Base-by-base conservation (phyloP, 805 yeast species). In the Nadsonia fulvescens region DNA sequence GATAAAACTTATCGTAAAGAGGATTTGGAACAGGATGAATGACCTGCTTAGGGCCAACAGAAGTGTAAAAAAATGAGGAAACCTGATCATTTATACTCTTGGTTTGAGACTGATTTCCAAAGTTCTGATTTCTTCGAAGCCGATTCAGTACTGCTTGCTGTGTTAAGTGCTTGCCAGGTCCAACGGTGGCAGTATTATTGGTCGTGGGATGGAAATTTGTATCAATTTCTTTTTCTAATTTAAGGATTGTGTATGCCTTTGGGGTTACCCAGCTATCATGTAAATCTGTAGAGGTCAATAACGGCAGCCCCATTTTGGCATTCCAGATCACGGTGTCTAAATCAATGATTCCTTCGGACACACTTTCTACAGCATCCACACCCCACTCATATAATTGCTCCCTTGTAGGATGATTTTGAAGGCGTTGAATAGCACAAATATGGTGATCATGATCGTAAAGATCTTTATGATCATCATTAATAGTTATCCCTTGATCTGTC, bases 261-360 rank as follows among this genome's bases (percentile, higher is more conserved):
- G 42, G 39, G 1, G 28, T 32, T 8, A 23, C 32, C 4, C 27
- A 25, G 1, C 34, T 32, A 14, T 18, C 20, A 24, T 39, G 43
- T 14, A 38, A 22, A 14, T 38, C 43, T 3, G 37, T 34, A 6
- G 35, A 42, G 5, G 42, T 24, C 5, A 36, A 28, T 6, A 35
- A 20, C 14, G 41, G 36, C 18, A 38, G 30, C n/a, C 31, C 25
- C 23, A 33, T 23, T n/a, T 16, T 18, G n/a, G 30, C 34, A 3
- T 24, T 23, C 14, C 19, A 38, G 10, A 39, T 32, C 14, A 38
- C 11, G 5, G 38, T 34, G 12, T 34, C 24, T 11, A 38, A 25
- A 21, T 38, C 43, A 14, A 38, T 12, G 2, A 30, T 27, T 7
- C 42, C 42, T n/a, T 38, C 42, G 7, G 38, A 32, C 2, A 38